Conservation (phyloP, 2,329 filamentous ascomycete genomes). For the Pseudogymnoascus sp. region DNA sequence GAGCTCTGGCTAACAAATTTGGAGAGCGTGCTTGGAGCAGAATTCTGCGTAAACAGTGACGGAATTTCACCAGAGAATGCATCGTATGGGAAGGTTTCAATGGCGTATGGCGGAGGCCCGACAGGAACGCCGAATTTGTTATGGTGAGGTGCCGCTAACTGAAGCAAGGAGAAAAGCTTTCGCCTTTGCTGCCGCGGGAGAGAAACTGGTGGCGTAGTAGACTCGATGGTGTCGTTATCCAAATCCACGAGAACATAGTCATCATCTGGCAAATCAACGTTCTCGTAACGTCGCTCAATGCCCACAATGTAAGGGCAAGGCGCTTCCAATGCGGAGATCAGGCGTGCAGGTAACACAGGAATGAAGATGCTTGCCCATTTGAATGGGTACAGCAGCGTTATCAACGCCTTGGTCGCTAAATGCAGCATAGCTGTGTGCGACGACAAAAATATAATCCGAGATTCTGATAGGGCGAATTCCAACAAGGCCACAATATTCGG, state of each 20-base stretch:
- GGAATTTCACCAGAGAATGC: constrained; percentile 81
- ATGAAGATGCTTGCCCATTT: constrained; percentile 95
- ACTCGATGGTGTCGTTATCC: constrained; percentile 83
- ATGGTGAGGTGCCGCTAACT: constrained; percentile 84
- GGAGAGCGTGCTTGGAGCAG: constrained; percentile 63
- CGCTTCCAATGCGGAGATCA: constrained; percentile 85
- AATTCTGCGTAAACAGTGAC: constrained; percentile 64
- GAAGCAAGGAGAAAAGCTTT: constrained; percentile 80
- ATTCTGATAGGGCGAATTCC: constrained; percentile 87
- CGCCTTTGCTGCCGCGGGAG: constrained; percentile 82
- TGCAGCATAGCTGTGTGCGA: constrained; percentile 96
- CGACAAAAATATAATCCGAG: constrained; percentile 89
- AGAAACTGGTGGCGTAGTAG: constrained; percentile 65
- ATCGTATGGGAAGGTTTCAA: constrained; percentile 87
- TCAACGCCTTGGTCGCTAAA: constrained; percentile 79
- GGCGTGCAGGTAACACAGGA: constrained; percentile 74
- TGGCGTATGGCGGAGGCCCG: constrained; percentile 86
- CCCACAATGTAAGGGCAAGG: constrained; percentile 97
- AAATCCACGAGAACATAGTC: constrained; percentile 94
- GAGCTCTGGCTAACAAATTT: constrained; percentile 88
- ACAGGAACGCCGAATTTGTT: constrained; percentile 74
- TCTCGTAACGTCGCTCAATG: constrained; percentile 85
- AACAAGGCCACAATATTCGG: constrained; percentile 88
- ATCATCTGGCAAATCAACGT: constrained; percentile 78
- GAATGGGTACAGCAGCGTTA: constrained; percentile 77